Evolutionary conservation across 1,284 basidiomycete genomes (phyloP).

Genomic region (Austroboletus niveus): DNA sequence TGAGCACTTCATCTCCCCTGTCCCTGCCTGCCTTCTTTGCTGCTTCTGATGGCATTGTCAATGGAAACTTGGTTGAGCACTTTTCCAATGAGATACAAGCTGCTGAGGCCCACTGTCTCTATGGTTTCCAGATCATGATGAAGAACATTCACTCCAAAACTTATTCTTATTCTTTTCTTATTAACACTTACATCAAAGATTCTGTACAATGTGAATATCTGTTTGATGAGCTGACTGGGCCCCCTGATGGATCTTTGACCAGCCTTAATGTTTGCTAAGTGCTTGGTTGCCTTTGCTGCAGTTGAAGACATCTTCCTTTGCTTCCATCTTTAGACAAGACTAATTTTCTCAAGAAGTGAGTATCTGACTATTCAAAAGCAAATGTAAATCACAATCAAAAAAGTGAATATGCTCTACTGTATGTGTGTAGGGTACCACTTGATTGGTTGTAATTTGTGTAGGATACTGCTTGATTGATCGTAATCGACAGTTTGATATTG

Average conservation of each 20-base stretch:
- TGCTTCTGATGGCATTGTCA: no score
- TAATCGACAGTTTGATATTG: no score
- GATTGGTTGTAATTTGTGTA: no score
- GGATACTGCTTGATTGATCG: no score
- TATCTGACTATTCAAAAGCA: no score
- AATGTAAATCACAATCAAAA: no score
- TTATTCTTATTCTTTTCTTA: conserved; percentile 76
- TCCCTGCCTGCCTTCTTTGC: conserved; percentile 57
- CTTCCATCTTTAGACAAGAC: conserved; percentile 87
- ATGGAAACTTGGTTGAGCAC: no score
- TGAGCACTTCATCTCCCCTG: conserved; percentile 88
- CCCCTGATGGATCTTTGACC: conserved; percentile 88
- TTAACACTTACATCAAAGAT: conserved; percentile 98
- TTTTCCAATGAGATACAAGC: conserved; percentile 30
- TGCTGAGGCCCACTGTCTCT: conserved; percentile 83
- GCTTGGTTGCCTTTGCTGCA: conserved; percentile 94
- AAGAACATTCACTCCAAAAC: conserved; percentile 60
- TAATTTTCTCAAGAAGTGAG: rapidly evolving
- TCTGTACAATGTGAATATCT: conserved; percentile 82
- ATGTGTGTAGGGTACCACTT: no score
- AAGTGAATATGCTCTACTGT: no score
- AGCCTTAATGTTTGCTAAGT: conserved; percentile 84
- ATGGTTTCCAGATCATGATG: conserved; percentile 99
- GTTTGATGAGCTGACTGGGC: conserved; percentile 96
- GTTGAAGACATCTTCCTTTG: conserved; percentile 98